Conservation (phyloP, 2,329 filamentous ascomycete species). For the Raffaelea ambrosiae region DNA sequence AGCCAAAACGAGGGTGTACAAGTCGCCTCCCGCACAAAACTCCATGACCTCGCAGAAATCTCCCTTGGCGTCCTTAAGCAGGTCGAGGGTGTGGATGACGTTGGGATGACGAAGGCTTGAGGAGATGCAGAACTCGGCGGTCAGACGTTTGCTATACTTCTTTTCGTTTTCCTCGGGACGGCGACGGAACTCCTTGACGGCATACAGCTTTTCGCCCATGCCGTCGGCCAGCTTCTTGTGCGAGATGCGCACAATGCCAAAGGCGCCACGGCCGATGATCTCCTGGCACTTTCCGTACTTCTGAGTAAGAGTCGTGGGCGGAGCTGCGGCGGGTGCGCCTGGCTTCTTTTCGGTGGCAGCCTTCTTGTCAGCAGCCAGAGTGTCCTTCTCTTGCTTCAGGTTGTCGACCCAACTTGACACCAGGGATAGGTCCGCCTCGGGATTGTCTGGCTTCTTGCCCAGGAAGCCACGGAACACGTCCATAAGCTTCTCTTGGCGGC, state of each 20-base stretch:
- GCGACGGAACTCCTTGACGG: constrained; percentile 95
- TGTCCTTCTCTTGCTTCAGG: constrained; percentile 78
- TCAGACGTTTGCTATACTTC: constrained; percentile 95
- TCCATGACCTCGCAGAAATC: constrained; percentile 99
- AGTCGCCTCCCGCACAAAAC: constrained; percentile 91
- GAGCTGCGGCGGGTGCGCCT: background rate
- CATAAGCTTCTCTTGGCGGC: constrained; percentile 87
- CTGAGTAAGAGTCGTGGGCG: constrained; percentile 63
- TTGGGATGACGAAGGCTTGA: constrained; percentile 95
- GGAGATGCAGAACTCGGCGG: constrained; percentile 96
- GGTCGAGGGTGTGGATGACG: constrained; percentile 93
- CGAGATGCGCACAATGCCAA: constrained; percentile 94
- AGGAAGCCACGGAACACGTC: constrained; percentile 86
- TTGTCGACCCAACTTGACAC: constrained; percentile 97
- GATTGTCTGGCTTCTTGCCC: constrained; percentile 66
- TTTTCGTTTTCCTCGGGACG: constrained; percentile 90
- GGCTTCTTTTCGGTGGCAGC: constrained; percentile 8
- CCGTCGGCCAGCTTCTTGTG: constrained; percentile 87
- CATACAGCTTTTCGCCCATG: constrained; percentile 80
- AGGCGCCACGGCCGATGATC: constrained; percentile 89
- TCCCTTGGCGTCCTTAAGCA: constrained; percentile 91
- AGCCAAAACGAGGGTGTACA: constrained; percentile 87
- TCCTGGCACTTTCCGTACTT: constrained; percentile 99
- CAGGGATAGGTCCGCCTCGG: constrained; percentile 78
- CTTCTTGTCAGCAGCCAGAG: constrained; percentile 59